A percentile compares a stretch with the other conserved stretches of the same genome.
These are phyloP conservation scores for Candida saitoana DNA, from an alignment of 805 yeast species.

Conservation along the genomic window DNA sequence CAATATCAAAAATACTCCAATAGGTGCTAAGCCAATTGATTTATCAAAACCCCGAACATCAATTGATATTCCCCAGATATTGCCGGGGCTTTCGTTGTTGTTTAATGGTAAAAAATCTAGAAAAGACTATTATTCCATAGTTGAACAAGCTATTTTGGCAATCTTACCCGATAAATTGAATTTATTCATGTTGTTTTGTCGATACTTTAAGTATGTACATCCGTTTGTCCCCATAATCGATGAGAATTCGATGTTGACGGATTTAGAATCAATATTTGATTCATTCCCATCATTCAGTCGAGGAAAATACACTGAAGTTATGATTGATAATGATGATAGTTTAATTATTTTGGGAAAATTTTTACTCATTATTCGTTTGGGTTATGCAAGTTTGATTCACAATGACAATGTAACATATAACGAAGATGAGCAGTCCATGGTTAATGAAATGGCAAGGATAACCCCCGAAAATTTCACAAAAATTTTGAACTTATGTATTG, in stretches of 20 bases:
- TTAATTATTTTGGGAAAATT: conserved; percentile 27
- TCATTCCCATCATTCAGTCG: conserved; percentile 16
- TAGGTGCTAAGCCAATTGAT: not conserved
- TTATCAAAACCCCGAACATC: conserved; percentile 4
- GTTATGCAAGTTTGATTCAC: conserved; percentile 37
- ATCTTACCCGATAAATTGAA: conserved; percentile 28
- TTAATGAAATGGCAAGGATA: conserved; percentile 27
- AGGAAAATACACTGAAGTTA: conserved; percentile 18
- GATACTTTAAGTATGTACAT: conserved; percentile 36
- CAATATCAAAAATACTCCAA: not conserved
- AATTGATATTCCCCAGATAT: conserved; percentile 9
- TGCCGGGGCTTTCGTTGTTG: conserved; percentile 21
- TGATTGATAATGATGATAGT: conserved; percentile 28
- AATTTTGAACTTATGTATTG: conserved; percentile 31
- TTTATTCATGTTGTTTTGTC: conserved; percentile 22
- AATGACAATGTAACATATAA: conserved; percentile 25
- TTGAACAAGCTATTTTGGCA: conserved; percentile 23
- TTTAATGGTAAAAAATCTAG: conserved; percentile 16
- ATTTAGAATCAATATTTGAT: conserved; percentile 22
- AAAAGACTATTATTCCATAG: conserved; percentile 23
- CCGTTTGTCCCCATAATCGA: conserved; percentile 37
- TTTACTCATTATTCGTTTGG: conserved; percentile 28
- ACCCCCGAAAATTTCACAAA: conserved; percentile 26
- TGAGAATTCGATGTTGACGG: conserved; percentile 24
- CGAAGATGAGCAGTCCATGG: conserved; percentile 23